Conservation (phyloP, 495 filamentous ascomycete genomes). For the Aspergillus avenaceus region DNA sequence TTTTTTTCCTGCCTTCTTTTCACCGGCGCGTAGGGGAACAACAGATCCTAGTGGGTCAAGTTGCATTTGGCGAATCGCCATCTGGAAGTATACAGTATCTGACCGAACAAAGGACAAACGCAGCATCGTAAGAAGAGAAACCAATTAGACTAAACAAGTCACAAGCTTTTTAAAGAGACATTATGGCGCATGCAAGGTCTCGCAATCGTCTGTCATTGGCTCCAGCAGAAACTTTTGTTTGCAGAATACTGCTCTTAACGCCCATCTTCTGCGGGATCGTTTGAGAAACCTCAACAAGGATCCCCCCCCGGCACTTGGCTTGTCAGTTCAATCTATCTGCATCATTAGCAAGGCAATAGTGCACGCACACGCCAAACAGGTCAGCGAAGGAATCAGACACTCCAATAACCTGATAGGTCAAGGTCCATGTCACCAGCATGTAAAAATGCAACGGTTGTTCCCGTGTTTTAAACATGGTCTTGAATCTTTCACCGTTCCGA, state of each 20-base stretch:
- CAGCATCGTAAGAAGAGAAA: too few species aligned
- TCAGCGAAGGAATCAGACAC: neutral
- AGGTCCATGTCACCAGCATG: too few species aligned
- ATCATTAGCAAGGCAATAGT: neutral
- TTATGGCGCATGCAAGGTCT: neutral
- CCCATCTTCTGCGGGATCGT: neutral
- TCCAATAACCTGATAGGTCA: neutral
- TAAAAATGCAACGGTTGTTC: too few species aligned
- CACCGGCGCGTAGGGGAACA: neutral
- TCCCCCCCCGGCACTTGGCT: neutral
- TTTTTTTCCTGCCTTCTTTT: neutral
- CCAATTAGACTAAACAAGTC: too few species aligned
- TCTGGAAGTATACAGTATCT: too few species aligned
- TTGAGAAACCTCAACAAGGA: neutral
- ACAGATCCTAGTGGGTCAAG: neutral
- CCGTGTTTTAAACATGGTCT: too few species aligned
- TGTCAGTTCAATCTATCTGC: neutral
- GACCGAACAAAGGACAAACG: neutral
- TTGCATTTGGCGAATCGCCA: neutral
- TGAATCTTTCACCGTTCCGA: too few species aligned
- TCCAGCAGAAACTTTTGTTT: too few species aligned
- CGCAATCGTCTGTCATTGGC: neutral
- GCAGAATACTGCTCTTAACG: neutral
- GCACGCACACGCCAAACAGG: neutral
- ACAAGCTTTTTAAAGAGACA: too few species aligned